Evolutionary conservation across 768 basidiomycete species (phyloP).

Genomic region (Pleurotus tuber-regium): DNA sequence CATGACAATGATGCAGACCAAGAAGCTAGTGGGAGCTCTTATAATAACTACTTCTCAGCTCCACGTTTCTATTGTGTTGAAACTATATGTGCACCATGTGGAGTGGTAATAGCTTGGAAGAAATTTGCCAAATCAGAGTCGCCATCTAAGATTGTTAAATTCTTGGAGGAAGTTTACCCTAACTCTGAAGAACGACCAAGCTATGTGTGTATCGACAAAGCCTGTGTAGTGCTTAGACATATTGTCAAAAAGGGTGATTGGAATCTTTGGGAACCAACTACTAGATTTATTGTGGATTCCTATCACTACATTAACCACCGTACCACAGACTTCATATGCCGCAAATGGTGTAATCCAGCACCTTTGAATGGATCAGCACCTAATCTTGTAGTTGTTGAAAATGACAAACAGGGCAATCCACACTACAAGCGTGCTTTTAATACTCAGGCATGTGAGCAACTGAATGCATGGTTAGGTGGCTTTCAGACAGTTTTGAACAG

Average conservation of each 20-base stretch:
- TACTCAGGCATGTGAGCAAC: conserved; percentile 29
- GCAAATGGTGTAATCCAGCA: conserved; percentile 28
- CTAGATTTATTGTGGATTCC: conserved; percentile 22
- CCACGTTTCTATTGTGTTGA: conserved; percentile 11
- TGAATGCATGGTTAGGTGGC: conserved; percentile 30
- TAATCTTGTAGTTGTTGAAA: conserved; percentile 23
- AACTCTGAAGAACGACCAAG: conserved; percentile 14
- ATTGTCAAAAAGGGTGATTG: conserved; percentile 11
- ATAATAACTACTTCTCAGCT: conserved; percentile 26
- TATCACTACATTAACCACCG: conserved; percentile 25
- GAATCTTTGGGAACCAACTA: conserved; percentile 15
- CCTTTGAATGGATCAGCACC: conserved; percentile 26
- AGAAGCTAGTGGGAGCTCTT: conserved; percentile 17
- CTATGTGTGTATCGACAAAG: conserved; percentile 27
- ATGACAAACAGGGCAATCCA: conserved; percentile 18
- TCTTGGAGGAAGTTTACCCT: conserved; percentile 21
- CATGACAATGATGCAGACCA: not conserved
- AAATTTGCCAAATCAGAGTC: conserved; percentile 28
- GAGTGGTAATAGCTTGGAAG: conserved; percentile 25
- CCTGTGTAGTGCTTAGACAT: conserved; percentile 15
- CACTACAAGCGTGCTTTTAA: conserved; percentile 24
- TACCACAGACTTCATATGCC: conserved; percentile 24
- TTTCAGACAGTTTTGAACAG: conserved; percentile 27
- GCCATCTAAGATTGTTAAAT: conserved; percentile 18
- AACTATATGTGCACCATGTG: conserved; percentile 17